Evolutionary conservation across 106 monocot genomes (phyloP).

Genomic region (Apostasia ramifera): DNA sequence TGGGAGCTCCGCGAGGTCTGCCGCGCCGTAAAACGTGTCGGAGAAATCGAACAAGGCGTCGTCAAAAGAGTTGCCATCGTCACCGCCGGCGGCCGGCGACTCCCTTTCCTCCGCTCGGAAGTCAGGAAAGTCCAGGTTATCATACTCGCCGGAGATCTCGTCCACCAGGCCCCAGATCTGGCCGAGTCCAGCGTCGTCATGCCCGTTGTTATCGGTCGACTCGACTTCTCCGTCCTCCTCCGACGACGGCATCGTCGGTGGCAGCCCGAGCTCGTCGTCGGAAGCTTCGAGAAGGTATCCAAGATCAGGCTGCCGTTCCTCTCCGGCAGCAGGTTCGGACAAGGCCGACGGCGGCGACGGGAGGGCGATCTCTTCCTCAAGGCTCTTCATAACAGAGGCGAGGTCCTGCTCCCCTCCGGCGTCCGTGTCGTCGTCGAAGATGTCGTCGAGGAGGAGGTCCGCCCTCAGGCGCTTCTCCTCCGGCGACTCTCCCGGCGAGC

Average conservation of each 20-base stretch:
- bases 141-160: slow-evolving; percentile 26
- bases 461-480: slow-evolving; percentile 13
- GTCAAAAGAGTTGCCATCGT: slow-evolving; percentile 15
- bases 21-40: slow-evolving; percentile 22
- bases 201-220: background rate
- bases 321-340: background rate
- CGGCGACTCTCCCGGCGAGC: background rate
- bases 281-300: slow-evolving; percentile 79
- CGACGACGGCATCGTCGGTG: slow-evolving; percentile 39
- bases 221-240: background rate
- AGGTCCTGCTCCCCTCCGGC: slow-evolving; percentile 19
- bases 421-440: slow-evolving; percentile 19
- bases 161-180: slow-evolving; percentile 65
- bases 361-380: slow-evolving; percentile 39
- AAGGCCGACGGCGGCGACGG: background rate
- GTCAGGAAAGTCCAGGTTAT: slow-evolving; percentile 3
- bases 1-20: slow-evolving; percentile 24
- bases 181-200: slow-evolving; percentile 1
- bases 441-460: slow-evolving; percentile 6
- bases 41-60: slow-evolving; percentile 32
- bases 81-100: background rate
- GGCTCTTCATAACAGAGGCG: slow-evolving; percentile 28
- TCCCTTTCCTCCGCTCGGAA: slow-evolving; percentile 2
- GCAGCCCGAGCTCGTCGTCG: slow-evolving; percentile 85
- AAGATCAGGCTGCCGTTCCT: slow-evolving; percentile 27